A percentile compares a stretch with the other conserved stretches of the same genome.
Evolutionary conservation across 2,329 filamentous ascomycete genomes (phyloP).

Genomic region (Fusarium newnesense): DNA sequence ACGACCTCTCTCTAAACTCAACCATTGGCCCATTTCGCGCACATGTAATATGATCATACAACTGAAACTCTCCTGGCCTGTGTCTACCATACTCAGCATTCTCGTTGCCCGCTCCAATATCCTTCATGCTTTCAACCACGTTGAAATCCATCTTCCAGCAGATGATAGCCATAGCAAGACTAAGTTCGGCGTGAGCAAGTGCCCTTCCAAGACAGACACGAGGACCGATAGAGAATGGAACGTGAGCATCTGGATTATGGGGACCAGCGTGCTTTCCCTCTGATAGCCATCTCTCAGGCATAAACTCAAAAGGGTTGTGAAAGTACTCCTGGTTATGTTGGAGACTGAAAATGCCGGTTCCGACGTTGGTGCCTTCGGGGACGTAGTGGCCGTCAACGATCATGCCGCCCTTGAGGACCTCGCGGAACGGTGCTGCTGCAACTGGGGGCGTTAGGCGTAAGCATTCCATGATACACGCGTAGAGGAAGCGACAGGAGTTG

Average conservation of each 20-base stretch:
- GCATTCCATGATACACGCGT: background rate
- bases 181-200: background rate
- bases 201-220: background rate
- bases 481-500: background rate
- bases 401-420: background rate
- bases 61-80: background rate
- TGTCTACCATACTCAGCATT: background rate
- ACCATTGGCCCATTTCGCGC: background rate
- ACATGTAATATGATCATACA: background rate
- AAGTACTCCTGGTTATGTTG: background rate
- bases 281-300: background rate
- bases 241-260: background rate
- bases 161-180: background rate
- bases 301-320: background rate
- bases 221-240: background rate
- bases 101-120: background rate
- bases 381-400: background rate
- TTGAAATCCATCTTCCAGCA: constrained; percentile 1
- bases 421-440: background rate
- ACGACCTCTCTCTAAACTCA: background rate
- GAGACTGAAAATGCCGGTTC: background rate
- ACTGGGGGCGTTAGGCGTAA: background rate
- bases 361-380: background rate
- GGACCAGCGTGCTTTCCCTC: background rate
- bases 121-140: background rate